phyloP scores from a whole-genome alignment of 2,329 filamentous ascomycete species.

The Blastomyces gilchristii region DNA sequence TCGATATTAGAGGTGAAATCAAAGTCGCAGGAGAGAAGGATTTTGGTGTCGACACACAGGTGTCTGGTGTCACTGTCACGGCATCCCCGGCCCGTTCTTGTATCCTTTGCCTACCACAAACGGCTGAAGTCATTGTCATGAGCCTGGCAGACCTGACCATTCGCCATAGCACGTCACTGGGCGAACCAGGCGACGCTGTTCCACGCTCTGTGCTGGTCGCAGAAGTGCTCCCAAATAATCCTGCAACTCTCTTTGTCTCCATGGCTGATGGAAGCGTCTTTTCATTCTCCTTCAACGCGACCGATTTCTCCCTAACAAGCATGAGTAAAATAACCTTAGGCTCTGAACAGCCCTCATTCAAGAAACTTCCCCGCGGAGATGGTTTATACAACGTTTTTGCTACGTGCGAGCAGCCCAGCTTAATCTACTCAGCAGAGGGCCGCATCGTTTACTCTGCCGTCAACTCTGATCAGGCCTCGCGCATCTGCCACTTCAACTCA shows the following conservation, averaged over 20 bases:
- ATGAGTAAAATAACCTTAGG: conserved; percentile 78
- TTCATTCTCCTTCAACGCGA: conserved; percentile 61
- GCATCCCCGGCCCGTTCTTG: conserved; percentile 54
- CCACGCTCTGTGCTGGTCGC: conserved; percentile 73
- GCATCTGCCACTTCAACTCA: conserved; percentile 71
- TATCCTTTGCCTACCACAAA: conserved; percentile 78
- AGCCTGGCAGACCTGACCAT: conserved; percentile 56
- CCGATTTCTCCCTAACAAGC: conserved; percentile 54
- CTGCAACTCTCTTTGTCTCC: conserved; percentile 72
- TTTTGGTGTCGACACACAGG: conserved; percentile 58
- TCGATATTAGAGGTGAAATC: conserved; percentile 52
- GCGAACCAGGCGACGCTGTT: conserved; percentile 60
- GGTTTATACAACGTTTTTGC: conserved; percentile 74
- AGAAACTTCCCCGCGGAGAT: conserved; percentile 59
- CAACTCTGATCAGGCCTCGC: conserved; percentile 74
- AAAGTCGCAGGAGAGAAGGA: conserved; percentile 49
- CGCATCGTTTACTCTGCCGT: conserved; percentile 88
- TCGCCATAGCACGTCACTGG: conserved; percentile 54
- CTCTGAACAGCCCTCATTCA: conserved; percentile 72
- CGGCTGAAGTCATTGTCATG: conserved; percentile 67
- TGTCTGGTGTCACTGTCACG: conserved; percentile 74
- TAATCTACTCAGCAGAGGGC: conserved; percentile 84
- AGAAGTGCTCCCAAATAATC: conserved; percentile 56
- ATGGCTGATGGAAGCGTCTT: conserved; percentile 89
- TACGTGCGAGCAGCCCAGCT: conserved; percentile 83